Conservation (phyloP, 352 stramenopile species). For the Globisporangium nunn region DNA sequence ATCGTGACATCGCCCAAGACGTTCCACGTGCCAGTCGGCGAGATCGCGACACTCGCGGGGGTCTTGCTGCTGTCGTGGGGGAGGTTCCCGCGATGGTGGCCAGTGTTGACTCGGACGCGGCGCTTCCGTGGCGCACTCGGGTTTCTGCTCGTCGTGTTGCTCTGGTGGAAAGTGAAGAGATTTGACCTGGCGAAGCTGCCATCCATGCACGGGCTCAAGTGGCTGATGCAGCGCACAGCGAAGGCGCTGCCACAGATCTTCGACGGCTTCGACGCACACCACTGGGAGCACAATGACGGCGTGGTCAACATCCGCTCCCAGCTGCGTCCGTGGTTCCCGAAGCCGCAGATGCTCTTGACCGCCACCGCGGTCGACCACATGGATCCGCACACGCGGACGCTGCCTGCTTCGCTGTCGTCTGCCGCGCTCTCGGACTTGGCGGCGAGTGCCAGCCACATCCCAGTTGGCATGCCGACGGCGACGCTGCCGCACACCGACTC, state of each 20-base stretch:
- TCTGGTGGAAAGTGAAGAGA: conserved; percentile 28
- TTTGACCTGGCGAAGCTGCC: conserved; percentile 64
- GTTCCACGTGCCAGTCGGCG: conserved; percentile 22
- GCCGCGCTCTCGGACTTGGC: conserved; percentile 21
- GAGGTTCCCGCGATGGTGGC: conserved; percentile 18
- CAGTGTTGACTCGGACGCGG: conserved; percentile 3
- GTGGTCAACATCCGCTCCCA: conserved; percentile 70
- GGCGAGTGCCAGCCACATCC: not conserved
- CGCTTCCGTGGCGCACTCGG: conserved; percentile 10
- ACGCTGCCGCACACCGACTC: conserved; percentile 42
- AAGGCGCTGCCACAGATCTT: conserved; percentile 47
- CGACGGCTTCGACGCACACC: conserved; percentile 45
- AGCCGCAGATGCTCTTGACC: conserved; percentile 15
- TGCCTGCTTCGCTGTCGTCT: conserved; percentile 24
- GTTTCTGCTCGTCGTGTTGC: conserved; percentile 16
- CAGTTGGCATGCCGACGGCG: not conserved
- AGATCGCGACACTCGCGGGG: conserved; percentile 8
- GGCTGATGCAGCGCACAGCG: conserved; percentile 48
- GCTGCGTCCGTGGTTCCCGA: conserved; percentile 59
- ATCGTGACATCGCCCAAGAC: conserved; percentile 46
- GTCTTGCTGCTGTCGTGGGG: conserved; percentile 18
- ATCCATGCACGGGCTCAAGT: conserved; percentile 49
- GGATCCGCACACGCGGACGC: conserved; percentile 14
- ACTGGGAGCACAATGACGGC: conserved; percentile 73
- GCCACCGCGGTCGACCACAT: conserved; percentile 1